A percentile compares a stretch with the other conserved stretches of the same genome.
phyloP scores from a whole-genome alignment of 2,329 filamentous ascomycete genomes.

The Gremmenia infestans region DNA sequence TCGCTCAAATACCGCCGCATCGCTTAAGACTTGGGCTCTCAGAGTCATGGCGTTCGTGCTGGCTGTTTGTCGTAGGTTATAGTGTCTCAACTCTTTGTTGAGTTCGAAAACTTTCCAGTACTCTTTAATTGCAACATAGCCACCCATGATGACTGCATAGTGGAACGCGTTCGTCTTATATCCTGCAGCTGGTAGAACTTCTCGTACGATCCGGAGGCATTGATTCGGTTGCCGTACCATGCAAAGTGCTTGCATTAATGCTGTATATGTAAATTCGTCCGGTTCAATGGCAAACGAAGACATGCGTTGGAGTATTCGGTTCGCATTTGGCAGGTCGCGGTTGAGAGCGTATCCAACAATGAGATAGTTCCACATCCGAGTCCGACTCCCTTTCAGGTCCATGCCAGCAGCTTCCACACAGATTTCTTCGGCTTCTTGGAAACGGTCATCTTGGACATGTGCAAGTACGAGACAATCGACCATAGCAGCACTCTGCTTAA shows the following conservation, averaged over 20 bases:
- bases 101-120: constrained; percentile 45
- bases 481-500: constrained; percentile 53
- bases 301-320: constrained; percentile 52
- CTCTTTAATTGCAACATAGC: constrained; percentile 36
- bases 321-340: constrained; percentile 51
- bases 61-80: constrained; percentile 35
- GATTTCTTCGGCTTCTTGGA: constrained; percentile 52
- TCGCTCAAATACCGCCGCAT: constrained; percentile 16
- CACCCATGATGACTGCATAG: constrained; percentile 49
- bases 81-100: constrained; percentile 38
- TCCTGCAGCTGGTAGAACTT: constrained; percentile 44
- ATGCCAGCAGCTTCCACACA: constrained; percentile 51
- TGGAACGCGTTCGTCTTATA: constrained; percentile 43
- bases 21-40: constrained; percentile 27
- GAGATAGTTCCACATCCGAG: constrained; percentile 73
- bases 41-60: constrained; percentile 40
- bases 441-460: constrained; percentile 54
- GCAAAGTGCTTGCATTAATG: constrained; percentile 54
- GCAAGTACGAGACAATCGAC: constrained; percentile 62
- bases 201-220: constrained; percentile 48
- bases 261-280: constrained; percentile 54
- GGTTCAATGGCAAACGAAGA: constrained; percentile 42
- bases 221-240: constrained; percentile 47
- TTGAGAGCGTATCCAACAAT: constrained; percentile 63
- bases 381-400: constrained; percentile 47